Conservation (phyloP, 192 early-diverging fungal genomes). For the Coemansia sp. region DNA sequence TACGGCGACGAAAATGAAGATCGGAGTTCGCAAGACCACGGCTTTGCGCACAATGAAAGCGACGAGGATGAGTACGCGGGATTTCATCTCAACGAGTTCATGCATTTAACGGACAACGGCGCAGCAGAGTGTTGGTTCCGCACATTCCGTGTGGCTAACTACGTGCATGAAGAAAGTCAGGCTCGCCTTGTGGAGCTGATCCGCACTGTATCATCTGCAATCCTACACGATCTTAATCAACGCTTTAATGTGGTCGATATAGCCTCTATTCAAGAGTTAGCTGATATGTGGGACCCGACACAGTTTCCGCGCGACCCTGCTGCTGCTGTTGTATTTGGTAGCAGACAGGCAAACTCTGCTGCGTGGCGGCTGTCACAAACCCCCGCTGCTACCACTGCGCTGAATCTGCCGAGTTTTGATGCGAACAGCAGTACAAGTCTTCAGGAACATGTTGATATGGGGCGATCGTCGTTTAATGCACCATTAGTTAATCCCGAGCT, state of each 20-base stretch:
- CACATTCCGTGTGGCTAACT: constrained; percentile 31
- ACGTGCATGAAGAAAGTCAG: constrained; percentile 26
- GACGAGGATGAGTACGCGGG: constrained; percentile 39
- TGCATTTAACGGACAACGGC: constrained; percentile 39
- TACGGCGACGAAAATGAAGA: constrained; percentile 41
- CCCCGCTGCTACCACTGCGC: background rate
- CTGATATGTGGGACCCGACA: constrained; percentile 49
- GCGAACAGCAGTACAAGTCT: background rate
- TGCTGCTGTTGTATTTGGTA: constrained; percentile 15
- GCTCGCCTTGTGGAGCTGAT: constrained; percentile 40
- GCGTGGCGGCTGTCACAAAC: background rate
- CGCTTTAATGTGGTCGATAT: constrained; percentile 33
- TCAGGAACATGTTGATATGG: background rate
- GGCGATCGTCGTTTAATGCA: constrained; percentile 3
- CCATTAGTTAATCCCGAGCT: constrained; percentile 17
- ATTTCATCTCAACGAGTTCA: constrained; percentile 51
- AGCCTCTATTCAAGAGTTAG: constrained; percentile 31
- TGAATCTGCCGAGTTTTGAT: background rate
- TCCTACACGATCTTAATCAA: constrained; percentile 40
- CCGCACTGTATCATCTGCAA: constrained; percentile 41
- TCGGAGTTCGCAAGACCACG: constrained; percentile 8
- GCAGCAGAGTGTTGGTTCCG: constrained; percentile 29
- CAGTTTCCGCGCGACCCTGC: constrained; percentile 24
- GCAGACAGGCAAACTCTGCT: constrained; percentile 21
- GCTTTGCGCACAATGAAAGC: background rate